These are phyloP conservation scores for Neonectria faginata DNA, from an alignment of 2,329 filamentous ascomycete species.

Conservation along the genomic window DNA sequence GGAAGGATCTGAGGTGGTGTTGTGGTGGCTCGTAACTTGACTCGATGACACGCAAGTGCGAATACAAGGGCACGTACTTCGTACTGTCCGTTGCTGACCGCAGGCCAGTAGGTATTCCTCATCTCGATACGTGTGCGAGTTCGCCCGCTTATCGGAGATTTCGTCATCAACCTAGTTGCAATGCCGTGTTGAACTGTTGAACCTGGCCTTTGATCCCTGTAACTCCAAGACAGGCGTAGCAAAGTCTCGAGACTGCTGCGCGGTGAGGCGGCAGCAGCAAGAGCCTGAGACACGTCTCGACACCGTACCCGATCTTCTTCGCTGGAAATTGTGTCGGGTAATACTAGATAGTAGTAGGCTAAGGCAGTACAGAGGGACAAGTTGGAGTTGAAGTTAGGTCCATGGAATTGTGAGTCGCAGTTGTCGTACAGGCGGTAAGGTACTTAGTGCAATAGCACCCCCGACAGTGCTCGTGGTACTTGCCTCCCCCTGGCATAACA, in stretches of 20 bases:
- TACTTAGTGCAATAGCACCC: background rate
- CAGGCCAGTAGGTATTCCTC: constrained; percentile 14
- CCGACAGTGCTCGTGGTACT: background rate
- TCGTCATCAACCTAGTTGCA: constrained; percentile 38
- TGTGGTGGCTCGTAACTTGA: background rate
- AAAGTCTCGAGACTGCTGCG: constrained; percentile 5
- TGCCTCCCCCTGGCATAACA: background rate
- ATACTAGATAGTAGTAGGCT: no score
- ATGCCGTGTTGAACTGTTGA: constrained; percentile 16
- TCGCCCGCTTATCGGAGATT: constrained; percentile 46
- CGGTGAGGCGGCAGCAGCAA: constrained; percentile 1
- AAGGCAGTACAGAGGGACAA: background rate
- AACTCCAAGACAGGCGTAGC: constrained; percentile 4
- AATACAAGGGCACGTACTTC: constrained; percentile 10
- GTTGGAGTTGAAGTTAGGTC: background rate
- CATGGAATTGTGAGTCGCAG: no score
- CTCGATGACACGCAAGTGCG: constrained; percentile 1
- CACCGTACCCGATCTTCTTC: background rate
- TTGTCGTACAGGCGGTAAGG: no score
- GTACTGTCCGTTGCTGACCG: background rate
- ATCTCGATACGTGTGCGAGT: constrained; percentile 28
- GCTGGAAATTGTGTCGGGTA: background rate
- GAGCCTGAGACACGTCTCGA: background rate
- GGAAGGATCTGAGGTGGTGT: background rate
- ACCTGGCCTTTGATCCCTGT: constrained; percentile 29